Conservation (phyloP, 2,329 filamentous ascomycete species). For the Curvularia verruculosa region DNA sequence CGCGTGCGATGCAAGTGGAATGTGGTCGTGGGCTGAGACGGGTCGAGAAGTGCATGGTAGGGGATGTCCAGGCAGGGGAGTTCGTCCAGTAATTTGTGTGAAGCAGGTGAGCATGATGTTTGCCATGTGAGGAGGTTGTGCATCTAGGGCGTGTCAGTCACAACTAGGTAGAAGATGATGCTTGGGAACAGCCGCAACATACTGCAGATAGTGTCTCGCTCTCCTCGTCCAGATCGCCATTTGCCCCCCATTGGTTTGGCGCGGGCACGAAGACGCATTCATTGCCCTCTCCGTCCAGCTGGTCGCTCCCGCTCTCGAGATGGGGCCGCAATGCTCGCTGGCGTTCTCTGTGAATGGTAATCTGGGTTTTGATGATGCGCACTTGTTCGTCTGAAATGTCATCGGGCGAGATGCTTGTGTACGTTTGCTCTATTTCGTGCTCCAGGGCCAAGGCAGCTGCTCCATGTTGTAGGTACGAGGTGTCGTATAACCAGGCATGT, state of each 20-base stretch:
- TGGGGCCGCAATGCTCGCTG: constrained; percentile 45
- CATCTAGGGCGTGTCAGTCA: constrained; percentile 30
- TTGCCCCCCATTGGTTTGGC: constrained; percentile 48
- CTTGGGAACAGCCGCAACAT: constrained; percentile 14
- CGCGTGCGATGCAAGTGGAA: constrained; percentile 48
- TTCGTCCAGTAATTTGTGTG: constrained; percentile 40
- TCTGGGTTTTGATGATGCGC: constrained; percentile 44
- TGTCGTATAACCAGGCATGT: constrained; percentile 48
- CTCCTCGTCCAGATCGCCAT: constrained; percentile 47
- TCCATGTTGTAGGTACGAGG: constrained; percentile 45
- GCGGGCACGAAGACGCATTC: constrained; percentile 47
- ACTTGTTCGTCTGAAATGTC: constrained; percentile 46
- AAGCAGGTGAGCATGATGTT: constrained; percentile 42
- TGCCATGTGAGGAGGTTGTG: constrained; percentile 48
- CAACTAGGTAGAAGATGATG: not conserved
- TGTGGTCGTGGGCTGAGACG: constrained; percentile 39
- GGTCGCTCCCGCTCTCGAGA: constrained; percentile 46
- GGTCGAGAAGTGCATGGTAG: constrained; percentile 44
- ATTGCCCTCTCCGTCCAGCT: constrained; percentile 45
- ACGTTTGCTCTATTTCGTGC: constrained; percentile 40
- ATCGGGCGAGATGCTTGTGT: constrained; percentile 45
- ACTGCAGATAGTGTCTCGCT: constrained; percentile 46
- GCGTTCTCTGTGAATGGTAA: constrained; percentile 45
- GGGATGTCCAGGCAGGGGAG: constrained; percentile 44
- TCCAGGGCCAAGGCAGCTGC: constrained; percentile 44